Evolutionary conservation across 352 stramenopile species (phyloP), one percentile per base, ranked within the genome.

Genomic region (Phytophthora pini): DNA sequence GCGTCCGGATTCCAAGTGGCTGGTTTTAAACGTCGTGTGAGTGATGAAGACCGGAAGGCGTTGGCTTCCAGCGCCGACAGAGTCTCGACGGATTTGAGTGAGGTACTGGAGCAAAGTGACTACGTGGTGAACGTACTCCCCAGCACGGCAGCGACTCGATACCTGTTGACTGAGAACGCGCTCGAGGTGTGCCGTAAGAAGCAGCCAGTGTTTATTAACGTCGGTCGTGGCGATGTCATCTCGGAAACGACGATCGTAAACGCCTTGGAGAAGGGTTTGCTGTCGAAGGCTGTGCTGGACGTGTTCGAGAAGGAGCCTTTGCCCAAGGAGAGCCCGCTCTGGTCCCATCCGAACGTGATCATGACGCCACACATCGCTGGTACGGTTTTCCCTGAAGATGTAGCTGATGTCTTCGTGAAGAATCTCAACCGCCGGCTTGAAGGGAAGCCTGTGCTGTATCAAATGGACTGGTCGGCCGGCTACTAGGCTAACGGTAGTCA

Each of bases 41-140:
- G 57, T 4, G 53, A 65, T 8, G 58, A 68, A 24, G 67, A 66
- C 6, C 17, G n/a, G 12, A 65, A 61, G 41, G 26, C 41, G 5
- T 26, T 77, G 6, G 15, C 48, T 10, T 56, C 65, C 10, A 73
- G 74, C 47, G 74, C 72, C 34, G 63, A 90, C 36, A 47, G 53
- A 13, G 69, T 88, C 24, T 85, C 72, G 12, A 81, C 64, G 4
- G 67, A 87, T 36, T 47, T 91, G 15, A 47, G 65, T 45, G 65
- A 82, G 6, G 72, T 91, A 45, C 48, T 89, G 7, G 50, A 68
- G 50, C 61, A 80, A 45, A 76, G 72, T 13, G 90, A 97, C 71
- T 94, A 92, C 48, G 39, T 96, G 10, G 84, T 97, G 38, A 93
- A 83, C 54, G 83, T 94, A 5, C 68, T 97, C 24, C 88, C 90